Evolutionary conservation across 2,329 filamentous ascomycete genomes (phyloP).

Genomic region (Claviceps sp.): DNA sequence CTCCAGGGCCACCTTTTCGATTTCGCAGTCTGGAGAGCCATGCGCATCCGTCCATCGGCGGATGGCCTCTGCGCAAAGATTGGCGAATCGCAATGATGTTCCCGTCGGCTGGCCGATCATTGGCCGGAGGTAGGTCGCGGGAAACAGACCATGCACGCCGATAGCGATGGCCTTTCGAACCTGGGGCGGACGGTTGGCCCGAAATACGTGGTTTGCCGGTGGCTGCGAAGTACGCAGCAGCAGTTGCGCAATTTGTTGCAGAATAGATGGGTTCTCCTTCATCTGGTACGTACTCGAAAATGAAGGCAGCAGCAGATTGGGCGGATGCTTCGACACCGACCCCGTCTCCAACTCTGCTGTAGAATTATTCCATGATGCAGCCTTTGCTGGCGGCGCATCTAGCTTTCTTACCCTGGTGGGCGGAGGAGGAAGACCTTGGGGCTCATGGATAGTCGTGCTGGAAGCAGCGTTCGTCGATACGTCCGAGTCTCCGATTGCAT

Average conservation of each 20-base stretch:
- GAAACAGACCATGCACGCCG: conserved; percentile 88
- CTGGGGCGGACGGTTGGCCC: conserved; percentile 52
- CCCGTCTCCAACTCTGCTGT: conserved; percentile 29
- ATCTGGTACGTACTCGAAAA: conserved; percentile 55
- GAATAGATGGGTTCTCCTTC: conserved; percentile 53
- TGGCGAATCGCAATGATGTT: conserved; percentile 86
- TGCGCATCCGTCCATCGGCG: conserved; percentile 66
- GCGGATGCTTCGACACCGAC: conserved; percentile 27
- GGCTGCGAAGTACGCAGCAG: conserved; percentile 42
- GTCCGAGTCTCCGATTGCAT: conserved; percentile 23
- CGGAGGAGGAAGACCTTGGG: conserved; percentile 3
- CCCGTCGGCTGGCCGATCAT: conserved; percentile 92
- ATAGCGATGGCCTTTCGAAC: conserved; percentile 84
- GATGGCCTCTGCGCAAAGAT: conserved; percentile 72
- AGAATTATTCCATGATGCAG: conserved; percentile 14
- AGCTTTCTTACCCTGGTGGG: conserved; percentile 3
- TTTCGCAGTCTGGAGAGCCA: conserved; percentile 61
- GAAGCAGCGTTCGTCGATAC: conserved; percentile 13
- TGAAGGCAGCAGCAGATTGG: conserved; percentile 56
- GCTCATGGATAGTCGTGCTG: neutral
- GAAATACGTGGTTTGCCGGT: conserved; percentile 56
- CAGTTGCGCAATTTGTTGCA: conserved; percentile 51
- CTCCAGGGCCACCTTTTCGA: conserved; percentile 89
- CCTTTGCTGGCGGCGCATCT: conserved; percentile 7
- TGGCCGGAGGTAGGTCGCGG: conserved; percentile 71